Conservation (phyloP, 345 rosid genomes). For the Citrus mangshanensis region DNA sequence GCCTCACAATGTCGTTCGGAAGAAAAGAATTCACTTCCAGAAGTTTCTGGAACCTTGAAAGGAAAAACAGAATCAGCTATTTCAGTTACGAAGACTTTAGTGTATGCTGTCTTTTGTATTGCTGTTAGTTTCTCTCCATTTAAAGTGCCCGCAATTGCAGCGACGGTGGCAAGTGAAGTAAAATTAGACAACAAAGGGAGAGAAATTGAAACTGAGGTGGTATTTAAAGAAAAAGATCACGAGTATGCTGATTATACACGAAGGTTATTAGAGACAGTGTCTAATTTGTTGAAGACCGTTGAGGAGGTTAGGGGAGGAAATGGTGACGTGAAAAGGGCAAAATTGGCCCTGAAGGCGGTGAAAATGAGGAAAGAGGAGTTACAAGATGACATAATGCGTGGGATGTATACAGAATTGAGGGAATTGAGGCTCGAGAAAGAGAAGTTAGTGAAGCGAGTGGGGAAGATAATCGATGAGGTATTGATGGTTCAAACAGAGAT, state of each 20-base stretch:
- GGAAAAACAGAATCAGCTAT: slow-evolving; percentile 19
- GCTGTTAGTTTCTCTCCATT: slow-evolving; percentile 61
- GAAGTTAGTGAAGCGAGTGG: slow-evolving; percentile 46
- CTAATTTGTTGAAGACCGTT: slow-evolving; percentile 45
- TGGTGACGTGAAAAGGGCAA: slow-evolving; percentile 39
- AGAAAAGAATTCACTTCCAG: slow-evolving; percentile 8
- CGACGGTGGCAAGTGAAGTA: slow-evolving; percentile 39
- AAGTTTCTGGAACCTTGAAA: slow-evolving; percentile 14
- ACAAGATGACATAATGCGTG: slow-evolving; percentile 60
- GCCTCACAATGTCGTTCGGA: slow-evolving; percentile 17
- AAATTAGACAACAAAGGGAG: slow-evolving; percentile 30
- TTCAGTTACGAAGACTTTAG: slow-evolving; percentile 41
- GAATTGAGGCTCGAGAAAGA: slow-evolving; percentile 49
- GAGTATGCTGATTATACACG: slow-evolving; percentile 51
- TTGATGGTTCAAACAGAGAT: slow-evolving; percentile 38
- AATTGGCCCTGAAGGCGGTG: slow-evolving; percentile 46
- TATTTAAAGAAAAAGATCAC: slow-evolving; percentile 39
- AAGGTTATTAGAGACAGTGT: slow-evolving; percentile 60
- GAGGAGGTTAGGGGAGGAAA: slow-evolving; percentile 60
- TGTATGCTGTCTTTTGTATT: slow-evolving; percentile 52
- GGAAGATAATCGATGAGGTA: slow-evolving; percentile 44
- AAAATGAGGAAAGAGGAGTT: slow-evolving; percentile 57
- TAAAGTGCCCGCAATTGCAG: slow-evolving; percentile 55
- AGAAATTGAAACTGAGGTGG: slow-evolving; percentile 26
- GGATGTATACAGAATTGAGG: slow-evolving; percentile 41